phyloP scores from a whole-genome alignment of 495 filamentous ascomycete species.

The Sporormia fimetaria region DNA sequence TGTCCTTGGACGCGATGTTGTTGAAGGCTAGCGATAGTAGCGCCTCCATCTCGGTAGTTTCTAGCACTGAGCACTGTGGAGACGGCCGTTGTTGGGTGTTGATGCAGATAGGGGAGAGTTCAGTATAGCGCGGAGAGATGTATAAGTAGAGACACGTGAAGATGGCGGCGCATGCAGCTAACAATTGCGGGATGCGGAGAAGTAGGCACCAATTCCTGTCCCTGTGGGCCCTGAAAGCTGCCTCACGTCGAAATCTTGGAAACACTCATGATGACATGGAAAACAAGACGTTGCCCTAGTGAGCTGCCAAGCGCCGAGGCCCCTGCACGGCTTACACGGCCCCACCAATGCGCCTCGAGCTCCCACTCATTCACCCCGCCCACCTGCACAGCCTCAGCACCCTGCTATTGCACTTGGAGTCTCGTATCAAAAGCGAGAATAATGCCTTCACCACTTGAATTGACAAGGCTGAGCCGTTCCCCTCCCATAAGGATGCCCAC shows the following conservation, averaged over 20 bases:
- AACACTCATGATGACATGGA: neutral
- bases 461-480: too few relatives aligned
- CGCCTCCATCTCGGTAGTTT: slow-evolving; percentile 59
- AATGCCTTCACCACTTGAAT: too few relatives aligned
- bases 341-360: too few relatives aligned
- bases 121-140: slow-evolving; percentile 7
- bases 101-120: neutral
- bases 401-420: too few relatives aligned
- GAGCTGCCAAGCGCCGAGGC: neutral
- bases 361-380: too few relatives aligned
- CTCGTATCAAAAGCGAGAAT: too few relatives aligned
- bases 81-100: neutral
- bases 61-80: neutral
- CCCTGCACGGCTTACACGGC: neutral
- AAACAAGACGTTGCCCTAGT: slow-evolving; percentile 21
- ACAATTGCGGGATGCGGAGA: slow-evolving; percentile 18
- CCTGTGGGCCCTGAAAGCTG: slow-evolving; percentile 14
- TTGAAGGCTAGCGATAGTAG: slow-evolving; percentile 89
- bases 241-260: neutral
- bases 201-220: slow-evolving; percentile 9
- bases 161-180: slow-evolving; percentile 20
- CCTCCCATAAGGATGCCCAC: too few relatives aligned
- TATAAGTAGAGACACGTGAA: slow-evolving; percentile 10
- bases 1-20: slow-evolving; percentile 89
- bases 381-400: too few relatives aligned